Evolutionary conservation across 352 stramenopile genomes (phyloP).

Genomic region (Pythium dissimile): DNA sequence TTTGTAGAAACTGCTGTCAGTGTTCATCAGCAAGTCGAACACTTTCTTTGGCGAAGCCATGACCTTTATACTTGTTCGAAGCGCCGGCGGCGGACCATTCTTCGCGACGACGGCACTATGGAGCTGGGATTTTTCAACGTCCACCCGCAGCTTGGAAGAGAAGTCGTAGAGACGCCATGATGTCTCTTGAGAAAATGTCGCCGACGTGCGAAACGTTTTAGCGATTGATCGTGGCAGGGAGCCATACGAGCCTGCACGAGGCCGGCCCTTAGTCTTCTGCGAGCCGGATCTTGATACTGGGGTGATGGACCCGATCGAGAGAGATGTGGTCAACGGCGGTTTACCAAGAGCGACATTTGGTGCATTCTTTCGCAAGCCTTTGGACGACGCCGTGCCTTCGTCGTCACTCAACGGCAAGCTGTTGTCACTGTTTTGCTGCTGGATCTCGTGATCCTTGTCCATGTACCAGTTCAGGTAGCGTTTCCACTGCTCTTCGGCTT

Average conservation of each 20-base stretch:
- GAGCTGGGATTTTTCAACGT: conserved; percentile 51
- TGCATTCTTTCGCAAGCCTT: conserved; percentile 2
- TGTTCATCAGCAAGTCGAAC: conserved; percentile 75
- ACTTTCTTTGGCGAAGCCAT: conserved; percentile 59
- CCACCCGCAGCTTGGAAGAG: conserved; percentile 65
- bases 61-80: conserved; percentile 73
- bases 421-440: conserved; percentile 11
- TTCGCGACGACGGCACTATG: conserved; percentile 29
- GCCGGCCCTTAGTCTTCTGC: conserved; percentile 15
- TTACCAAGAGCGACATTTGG: conserved; percentile 9
- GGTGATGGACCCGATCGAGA: conserved; percentile 11
- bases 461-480: conserved; percentile 87
- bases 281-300: conserved; percentile 8
- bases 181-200: conserved; percentile 74
- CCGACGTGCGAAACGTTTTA: conserved; percentile 73
- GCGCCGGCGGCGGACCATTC: conserved; percentile 42
- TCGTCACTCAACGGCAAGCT: conserved; percentile 14
- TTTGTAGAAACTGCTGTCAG: conserved; percentile 67
- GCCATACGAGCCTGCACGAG: conserved; percentile 60
- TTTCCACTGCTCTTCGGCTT: conserved; percentile 84
- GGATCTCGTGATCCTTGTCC: conserved; percentile 57
- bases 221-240: conserved; percentile 72
- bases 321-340: conserved; percentile 8
- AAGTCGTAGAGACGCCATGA: conserved; percentile 77
- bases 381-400: neutral